A percentile compares a stretch with the other conserved stretches of the same genome.
Conservation (phyloP, 257 asterid species). For the Rhazya stricta region DNA sequence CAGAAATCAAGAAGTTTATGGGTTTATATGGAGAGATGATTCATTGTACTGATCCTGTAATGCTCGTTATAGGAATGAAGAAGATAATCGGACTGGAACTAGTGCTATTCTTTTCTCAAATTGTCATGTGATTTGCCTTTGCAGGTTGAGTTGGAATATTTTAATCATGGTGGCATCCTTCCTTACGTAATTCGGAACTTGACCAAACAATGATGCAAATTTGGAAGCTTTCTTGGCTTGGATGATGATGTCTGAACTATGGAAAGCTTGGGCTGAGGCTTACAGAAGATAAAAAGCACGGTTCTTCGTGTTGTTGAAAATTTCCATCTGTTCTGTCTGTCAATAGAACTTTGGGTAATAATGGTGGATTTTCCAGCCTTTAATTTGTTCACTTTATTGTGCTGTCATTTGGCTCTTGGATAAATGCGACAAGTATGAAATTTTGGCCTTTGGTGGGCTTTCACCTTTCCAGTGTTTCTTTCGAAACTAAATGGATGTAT, state of each 20-base stretch:
- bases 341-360: slow-evolving; percentile 1
- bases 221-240: neutral
- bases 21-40: too few relatives aligned
- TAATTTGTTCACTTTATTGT: neutral
- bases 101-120: neutral
- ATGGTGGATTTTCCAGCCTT: neutral
- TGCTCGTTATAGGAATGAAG: too few relatives aligned
- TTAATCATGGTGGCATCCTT: slow-evolving; percentile 79
- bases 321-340: neutral
- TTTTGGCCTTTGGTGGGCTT: neutral
- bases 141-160: slow-evolving; percentile 81
- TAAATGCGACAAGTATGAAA: neutral
- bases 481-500: neutral
- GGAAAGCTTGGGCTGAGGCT: neutral
- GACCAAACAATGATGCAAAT: slow-evolving; percentile 32
- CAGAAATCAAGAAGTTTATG: too few relatives aligned
- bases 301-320: neutral
- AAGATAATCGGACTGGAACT: too few relatives aligned
- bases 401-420: neutral
- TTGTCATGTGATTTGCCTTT: neutral
- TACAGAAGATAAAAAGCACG: neutral
- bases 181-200: slow-evolving; percentile 62
- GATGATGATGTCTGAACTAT: neutral
- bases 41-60: too few relatives aligned
- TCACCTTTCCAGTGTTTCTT: too few relatives aligned